These are phyloP conservation scores for Monilinia polystroma DNA, from an alignment of 2,329 filamentous ascomycete species.

Conservation along the genomic window DNA sequence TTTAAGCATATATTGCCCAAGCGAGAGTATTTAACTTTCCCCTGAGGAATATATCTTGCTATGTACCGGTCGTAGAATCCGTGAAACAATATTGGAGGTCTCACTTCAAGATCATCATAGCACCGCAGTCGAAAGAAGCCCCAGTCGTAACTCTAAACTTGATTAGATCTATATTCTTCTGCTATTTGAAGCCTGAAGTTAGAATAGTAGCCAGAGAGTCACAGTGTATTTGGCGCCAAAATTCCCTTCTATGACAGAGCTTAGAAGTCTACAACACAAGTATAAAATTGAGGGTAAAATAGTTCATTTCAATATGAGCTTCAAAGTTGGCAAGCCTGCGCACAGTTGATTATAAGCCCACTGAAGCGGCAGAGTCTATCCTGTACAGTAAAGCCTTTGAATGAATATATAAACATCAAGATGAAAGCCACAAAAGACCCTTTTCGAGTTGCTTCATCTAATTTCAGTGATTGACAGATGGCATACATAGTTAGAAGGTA, in stretches of 20 bases:
- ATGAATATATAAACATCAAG: not conserved
- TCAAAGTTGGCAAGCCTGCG: too few species aligned
- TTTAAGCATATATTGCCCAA: not conserved
- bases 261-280: not conserved
- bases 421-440: not conserved
- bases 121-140: not conserved
- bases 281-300: not conserved
- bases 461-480: not conserved
- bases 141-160: not conserved
- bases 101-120: not conserved
- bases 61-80: too few species aligned
- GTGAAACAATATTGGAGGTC: not conserved
- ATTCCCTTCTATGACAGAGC: too few species aligned
- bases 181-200: not conserved
- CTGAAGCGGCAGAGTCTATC: too few species aligned
- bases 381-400: not conserved
- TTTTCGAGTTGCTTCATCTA: not conserved
- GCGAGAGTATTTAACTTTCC: not conserved
- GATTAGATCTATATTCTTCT: not conserved
- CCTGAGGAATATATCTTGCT: not conserved
- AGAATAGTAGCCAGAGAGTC: not conserved
- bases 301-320: not conserved
- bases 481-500: not conserved
- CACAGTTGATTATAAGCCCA: not conserved
- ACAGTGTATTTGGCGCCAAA: not conserved